A percentile compares a stretch with the other conserved stretches of the same genome.
Conservation (phyloP, 441 rosid species). For the Adansonia rubrostipa region DNA sequence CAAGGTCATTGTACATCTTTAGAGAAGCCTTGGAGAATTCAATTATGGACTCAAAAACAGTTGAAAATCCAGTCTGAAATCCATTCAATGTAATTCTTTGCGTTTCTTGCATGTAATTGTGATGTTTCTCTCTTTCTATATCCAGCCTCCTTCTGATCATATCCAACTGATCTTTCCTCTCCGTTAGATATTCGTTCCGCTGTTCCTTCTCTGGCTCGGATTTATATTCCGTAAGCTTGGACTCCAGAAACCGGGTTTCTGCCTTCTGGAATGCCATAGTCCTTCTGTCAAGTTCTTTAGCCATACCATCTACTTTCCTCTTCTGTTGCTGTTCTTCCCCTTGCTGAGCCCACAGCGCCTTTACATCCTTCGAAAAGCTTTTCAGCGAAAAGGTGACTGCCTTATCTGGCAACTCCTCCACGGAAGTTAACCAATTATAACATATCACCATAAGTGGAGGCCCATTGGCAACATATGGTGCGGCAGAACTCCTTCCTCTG, state of each 20-base stretch:
- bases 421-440: conserved; percentile 65
- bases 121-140: conserved; percentile 71
- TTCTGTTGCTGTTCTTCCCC: conserved; percentile 83
- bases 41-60: conserved; percentile 53
- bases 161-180: conserved; percentile 69
- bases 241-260: conserved; percentile 55
- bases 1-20: conserved; percentile 60
- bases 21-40: conserved; percentile 60
- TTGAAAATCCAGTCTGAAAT: conserved; percentile 53
- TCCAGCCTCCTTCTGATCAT: conserved; percentile 61
- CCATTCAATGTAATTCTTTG: conserved; percentile 61
- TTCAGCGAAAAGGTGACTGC: conserved; percentile 59
- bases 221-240: conserved; percentile 48
- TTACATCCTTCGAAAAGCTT: conserved; percentile 72
- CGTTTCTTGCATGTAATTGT: conserved; percentile 58
- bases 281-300: conserved; percentile 75
- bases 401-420: conserved; percentile 67
- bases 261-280: conserved; percentile 55
- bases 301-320: conserved; percentile 81
- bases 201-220: conserved; percentile 42
- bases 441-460: conserved; percentile 75
- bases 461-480: conserved; percentile 60
- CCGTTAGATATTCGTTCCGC: conserved; percentile 39
- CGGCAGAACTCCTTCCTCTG: conserved; percentile 53
- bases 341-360: conserved; percentile 75